Evolutionary conservation across 2,329 filamentous ascomycete species (phyloP).

Genomic region (Trichoderma sp.): DNA sequence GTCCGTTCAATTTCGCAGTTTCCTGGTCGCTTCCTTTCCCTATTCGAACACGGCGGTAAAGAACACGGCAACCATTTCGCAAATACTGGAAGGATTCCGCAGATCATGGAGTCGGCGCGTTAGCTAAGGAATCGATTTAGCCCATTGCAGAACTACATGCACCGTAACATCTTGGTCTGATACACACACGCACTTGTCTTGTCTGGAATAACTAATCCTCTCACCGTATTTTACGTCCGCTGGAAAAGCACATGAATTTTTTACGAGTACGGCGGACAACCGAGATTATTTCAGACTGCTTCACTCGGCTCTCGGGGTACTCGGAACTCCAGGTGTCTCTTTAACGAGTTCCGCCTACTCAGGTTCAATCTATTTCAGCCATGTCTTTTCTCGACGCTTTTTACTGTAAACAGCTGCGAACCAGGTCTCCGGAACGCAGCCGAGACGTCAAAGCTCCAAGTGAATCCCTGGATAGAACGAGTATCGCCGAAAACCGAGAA

Average conservation of each 20-base stretch:
- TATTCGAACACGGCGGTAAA: neutral
- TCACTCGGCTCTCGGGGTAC: neutral
- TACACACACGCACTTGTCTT: neutral
- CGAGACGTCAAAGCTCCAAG: neutral
- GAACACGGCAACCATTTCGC: neutral
- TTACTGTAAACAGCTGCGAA: neutral
- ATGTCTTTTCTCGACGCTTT: neutral
- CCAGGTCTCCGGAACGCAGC: neutral
- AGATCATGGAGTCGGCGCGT: neutral
- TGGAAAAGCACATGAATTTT: neutral
- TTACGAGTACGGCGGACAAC: neutral
- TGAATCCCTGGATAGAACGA: neutral
- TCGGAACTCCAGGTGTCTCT: neutral
- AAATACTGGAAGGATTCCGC: neutral
- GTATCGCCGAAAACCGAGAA: neutral
- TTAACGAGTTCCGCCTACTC: neutral
- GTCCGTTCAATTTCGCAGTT: neutral
- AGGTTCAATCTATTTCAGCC: neutral
- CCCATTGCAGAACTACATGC: neutral
- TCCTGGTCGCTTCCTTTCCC: neutral
- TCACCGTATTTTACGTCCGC: slow-evolving; percentile 2
- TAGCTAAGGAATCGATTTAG: neutral
- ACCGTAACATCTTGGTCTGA: neutral
- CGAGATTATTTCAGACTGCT: neutral
- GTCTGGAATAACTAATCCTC: neutral